These are phyloP conservation scores for Cutaneotrichosporon spelunceum DNA, from an alignment of 1,284 basidiomycete genomes.

Conservation along the genomic window DNA sequence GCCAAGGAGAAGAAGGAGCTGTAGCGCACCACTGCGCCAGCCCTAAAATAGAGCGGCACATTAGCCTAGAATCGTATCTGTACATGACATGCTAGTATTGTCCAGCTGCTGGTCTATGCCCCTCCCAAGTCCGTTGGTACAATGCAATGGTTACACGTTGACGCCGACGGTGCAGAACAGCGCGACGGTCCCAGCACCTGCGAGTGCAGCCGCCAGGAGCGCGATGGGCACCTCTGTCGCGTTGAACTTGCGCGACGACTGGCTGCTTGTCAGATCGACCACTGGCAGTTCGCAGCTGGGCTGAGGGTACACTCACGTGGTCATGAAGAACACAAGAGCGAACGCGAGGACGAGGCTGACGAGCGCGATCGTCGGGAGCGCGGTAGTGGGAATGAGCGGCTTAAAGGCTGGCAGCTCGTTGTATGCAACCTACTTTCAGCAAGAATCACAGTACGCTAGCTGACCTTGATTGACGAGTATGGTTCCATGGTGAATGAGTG, in stretches of 20 bases:
- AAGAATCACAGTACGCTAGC: neutral
- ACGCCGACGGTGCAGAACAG: constrained; percentile 83
- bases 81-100: constrained; percentile 7
- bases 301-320: constrained; percentile 61
- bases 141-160: constrained; percentile 60
- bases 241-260: constrained; percentile 12
- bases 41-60: neutral
- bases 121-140: neutral
- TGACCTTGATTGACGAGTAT: constrained; percentile 22
- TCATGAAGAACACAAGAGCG: constrained; percentile 77
- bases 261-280: constrained; percentile 10
- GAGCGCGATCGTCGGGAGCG: constrained; percentile 71
- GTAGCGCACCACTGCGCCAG: neutral
- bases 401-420: constrained; percentile 61
- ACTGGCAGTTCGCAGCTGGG: neutral
- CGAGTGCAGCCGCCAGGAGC: constrained; percentile 67
- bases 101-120: neutral
- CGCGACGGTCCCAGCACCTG: constrained; percentile 78
- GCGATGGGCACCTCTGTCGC: constrained; percentile 64
- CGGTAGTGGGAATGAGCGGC: constrained; percentile 62
- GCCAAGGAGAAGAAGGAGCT: constrained; percentile 18
- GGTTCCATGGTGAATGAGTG: constrained; percentile 12
- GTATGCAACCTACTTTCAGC: constrained; percentile 56
- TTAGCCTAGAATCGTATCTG: neutral
- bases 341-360: constrained; percentile 70